Evolutionary conservation across 305 asterid species (phyloP).

Genomic region (Fraxinus velutina): DNA sequence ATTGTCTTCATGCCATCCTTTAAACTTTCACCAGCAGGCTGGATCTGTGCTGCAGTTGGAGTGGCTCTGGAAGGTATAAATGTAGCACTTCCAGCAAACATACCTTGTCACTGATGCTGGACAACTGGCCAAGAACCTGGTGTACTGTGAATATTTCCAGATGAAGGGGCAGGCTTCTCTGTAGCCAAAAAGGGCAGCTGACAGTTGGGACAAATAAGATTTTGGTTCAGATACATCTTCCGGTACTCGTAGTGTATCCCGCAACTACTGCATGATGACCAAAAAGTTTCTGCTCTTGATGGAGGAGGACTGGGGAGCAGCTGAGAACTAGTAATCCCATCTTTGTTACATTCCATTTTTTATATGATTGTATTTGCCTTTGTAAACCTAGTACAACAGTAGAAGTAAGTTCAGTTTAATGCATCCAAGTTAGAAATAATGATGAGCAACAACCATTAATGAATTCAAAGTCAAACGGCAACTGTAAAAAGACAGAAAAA

Average conservation of each 20-base stretch:
- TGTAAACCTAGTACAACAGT: constrained; percentile 12
- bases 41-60: constrained; percentile 21
- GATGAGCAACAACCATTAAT: not conserved
- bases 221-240: constrained; percentile 33
- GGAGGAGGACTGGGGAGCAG: constrained; percentile 18
- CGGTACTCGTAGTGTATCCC: constrained; percentile 32
- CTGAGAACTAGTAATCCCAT: constrained; percentile 23
- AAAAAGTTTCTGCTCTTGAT: constrained; percentile 36
- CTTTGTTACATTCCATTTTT: constrained; percentile 53
- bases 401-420: not conserved
- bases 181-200: constrained; percentile 41
- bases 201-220: constrained; percentile 43
- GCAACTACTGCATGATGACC: constrained; percentile 56
- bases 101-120: constrained; percentile 24
- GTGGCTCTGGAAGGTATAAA: constrained; percentile 16
- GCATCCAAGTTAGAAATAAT: not conserved
- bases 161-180: constrained; percentile 34
- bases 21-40: constrained; percentile 10
- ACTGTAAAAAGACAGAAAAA: not conserved
- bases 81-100: constrained; percentile 13
- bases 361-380: not conserved
- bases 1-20: constrained; percentile 19
- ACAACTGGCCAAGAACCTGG: not conserved
- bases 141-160: constrained; percentile 13
- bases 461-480: not conserved